Percentiles rank a stretch among this genome's conserved stretches.
These are phyloP conservation scores for Pseudogymnoascus sp. DNA, from an alignment of 2,329 filamentous ascomycete genomes.

Conservation along the genomic window DNA sequence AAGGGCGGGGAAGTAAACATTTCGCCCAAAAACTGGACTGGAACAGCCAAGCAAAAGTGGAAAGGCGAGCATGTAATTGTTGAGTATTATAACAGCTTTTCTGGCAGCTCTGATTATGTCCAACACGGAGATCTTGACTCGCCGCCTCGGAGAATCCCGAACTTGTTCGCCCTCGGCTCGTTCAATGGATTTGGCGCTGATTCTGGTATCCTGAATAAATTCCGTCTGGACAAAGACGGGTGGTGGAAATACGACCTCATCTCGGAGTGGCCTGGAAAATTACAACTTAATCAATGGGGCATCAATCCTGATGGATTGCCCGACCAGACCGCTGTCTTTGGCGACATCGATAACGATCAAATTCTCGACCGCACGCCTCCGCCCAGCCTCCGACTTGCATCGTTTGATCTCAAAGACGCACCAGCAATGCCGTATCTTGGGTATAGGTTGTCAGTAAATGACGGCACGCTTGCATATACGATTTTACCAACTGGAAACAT, in stretches of 20 bases:
- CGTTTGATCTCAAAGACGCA: slow-evolving; percentile 48
- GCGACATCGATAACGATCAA: slow-evolving; percentile 51
- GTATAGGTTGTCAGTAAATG: slow-evolving; percentile 46
- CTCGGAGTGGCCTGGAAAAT: slow-evolving; percentile 52
- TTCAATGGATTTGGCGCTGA: slow-evolving; percentile 59
- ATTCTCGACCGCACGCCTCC: slow-evolving; percentile 53
- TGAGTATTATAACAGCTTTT: slow-evolving; percentile 51
- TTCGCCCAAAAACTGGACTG: slow-evolving; percentile 44
- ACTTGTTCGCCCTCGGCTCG: slow-evolving; percentile 52
- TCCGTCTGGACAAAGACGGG: slow-evolving; percentile 41
- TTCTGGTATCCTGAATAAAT: slow-evolving; percentile 44
- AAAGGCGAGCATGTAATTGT: slow-evolving; percentile 51
- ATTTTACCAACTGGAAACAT: slow-evolving; percentile 45
- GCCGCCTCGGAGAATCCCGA: slow-evolving; percentile 46
- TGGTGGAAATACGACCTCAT: slow-evolving; percentile 52
- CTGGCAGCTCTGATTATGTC: slow-evolving; percentile 51
- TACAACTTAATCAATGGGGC: slow-evolving; percentile 58
- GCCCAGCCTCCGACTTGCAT: slow-evolving; percentile 43
- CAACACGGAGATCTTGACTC: slow-evolving; percentile 48
- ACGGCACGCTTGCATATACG: slow-evolving; percentile 43
- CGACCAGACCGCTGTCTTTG: slow-evolving; percentile 49
- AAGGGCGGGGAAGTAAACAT: slow-evolving; percentile 40
- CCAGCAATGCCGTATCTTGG: slow-evolving; percentile 46
- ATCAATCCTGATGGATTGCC: slow-evolving; percentile 55
- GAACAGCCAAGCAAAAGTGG: slow-evolving; percentile 50